Percentiles rank a stretch among this genome's conserved stretches.
These are phyloP conservation scores for Naganishia kalamii DNA, from an alignment of 768 basidiomycete genomes.

Conservation along the genomic window DNA sequence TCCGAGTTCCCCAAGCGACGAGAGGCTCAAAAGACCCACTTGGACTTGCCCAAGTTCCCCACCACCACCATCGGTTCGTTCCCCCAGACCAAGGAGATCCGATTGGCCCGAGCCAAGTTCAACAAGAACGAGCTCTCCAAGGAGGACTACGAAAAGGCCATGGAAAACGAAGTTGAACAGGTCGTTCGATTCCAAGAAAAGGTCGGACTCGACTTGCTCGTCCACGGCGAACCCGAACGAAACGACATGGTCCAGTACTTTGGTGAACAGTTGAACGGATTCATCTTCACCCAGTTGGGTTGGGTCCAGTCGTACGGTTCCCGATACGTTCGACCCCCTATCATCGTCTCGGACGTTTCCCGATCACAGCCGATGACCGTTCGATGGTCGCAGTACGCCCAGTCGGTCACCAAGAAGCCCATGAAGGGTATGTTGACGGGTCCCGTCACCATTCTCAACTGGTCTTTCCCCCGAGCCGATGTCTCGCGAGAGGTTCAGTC, in stretches of 20 bases:
- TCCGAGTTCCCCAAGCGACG: constrained; percentile 80
- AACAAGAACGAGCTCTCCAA: constrained; percentile 81
- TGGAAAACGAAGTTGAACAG: constrained; percentile 90
- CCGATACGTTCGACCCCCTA: constrained; percentile 97
- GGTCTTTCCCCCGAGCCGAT: constrained; percentile 99
- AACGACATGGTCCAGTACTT: constrained; percentile 99
- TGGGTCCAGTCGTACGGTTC: constrained; percentile 99
- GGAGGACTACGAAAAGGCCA: constrained; percentile 89
- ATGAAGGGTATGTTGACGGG: constrained; percentile 99
- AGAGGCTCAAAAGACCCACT: constrained; percentile 77
- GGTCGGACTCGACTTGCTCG: constrained; percentile 89
- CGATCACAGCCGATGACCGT: constrained; percentile 81
- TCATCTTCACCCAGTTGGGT: constrained; percentile 95
- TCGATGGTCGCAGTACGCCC: constrained; percentile 92
- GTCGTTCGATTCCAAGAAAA: constrained; percentile 97
- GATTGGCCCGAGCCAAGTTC: constrained; percentile 89
- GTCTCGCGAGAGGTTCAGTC: constrained; percentile 93
- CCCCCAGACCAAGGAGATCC: constrained; percentile 99
- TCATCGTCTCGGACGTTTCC: constrained; percentile 96
- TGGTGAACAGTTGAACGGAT: constrained; percentile 87
- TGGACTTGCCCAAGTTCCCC: constrained; percentile 92
- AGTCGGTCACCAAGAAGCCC: constrained; percentile 82
- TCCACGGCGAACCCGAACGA: constrained; percentile 97
- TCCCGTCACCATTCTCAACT: constrained; percentile 92
- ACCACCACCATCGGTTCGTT: constrained; percentile 98